Evolutionary conservation across 2,329 filamentous ascomycete species (phyloP).

Genomic region (Pyricularia pennisetigena): DNA sequence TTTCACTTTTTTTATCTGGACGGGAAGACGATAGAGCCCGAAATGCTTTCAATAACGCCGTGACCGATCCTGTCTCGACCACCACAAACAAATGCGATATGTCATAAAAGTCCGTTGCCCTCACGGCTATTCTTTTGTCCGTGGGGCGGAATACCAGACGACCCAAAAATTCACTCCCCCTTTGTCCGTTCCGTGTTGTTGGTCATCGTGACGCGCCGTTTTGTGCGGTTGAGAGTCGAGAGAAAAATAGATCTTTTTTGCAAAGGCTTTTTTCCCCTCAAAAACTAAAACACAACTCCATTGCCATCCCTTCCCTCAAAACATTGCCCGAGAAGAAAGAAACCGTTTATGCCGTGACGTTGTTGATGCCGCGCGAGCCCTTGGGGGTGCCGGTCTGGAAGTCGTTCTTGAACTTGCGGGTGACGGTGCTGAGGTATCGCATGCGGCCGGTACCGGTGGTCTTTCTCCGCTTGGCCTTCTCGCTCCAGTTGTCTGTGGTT

Average conservation of each 20-base stretch:
- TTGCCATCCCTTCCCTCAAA: slow-evolving; percentile 1
- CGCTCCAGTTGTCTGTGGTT: slow-evolving; percentile 91
- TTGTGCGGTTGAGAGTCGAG: slow-evolving; percentile 3
- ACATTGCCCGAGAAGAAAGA: slow-evolving; percentile 1
- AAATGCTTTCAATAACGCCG: slow-evolving; percentile 4
- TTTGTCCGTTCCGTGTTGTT: background rate
- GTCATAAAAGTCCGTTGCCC: background rate
- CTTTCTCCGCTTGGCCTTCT: slow-evolving; percentile 99
- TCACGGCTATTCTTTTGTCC: background rate
- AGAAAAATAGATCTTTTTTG: background rate
- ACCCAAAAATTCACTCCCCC: background rate
- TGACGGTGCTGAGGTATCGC: slow-evolving; percentile 86
- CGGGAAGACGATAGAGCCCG: slow-evolving; percentile 1
- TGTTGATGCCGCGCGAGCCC: slow-evolving; percentile 58
- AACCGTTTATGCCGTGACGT: background rate
- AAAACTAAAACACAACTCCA: slow-evolving; percentile 2
- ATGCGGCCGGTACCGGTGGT: slow-evolving; percentile 95
- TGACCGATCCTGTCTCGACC: slow-evolving; percentile 4
- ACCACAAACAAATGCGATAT: slow-evolving; percentile 2
- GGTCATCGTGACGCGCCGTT: slow-evolving; percentile 1
- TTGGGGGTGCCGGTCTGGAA: slow-evolving; percentile 89
- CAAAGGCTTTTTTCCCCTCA: background rate
- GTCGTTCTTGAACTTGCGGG: slow-evolving; percentile 93
- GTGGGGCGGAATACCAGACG: slow-evolving; percentile 2
- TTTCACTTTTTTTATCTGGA: slow-evolving; percentile 4